phyloP scores from a whole-genome alignment of 371 early-diverging fungal genomes.

The Mortierella sp. region DNA sequence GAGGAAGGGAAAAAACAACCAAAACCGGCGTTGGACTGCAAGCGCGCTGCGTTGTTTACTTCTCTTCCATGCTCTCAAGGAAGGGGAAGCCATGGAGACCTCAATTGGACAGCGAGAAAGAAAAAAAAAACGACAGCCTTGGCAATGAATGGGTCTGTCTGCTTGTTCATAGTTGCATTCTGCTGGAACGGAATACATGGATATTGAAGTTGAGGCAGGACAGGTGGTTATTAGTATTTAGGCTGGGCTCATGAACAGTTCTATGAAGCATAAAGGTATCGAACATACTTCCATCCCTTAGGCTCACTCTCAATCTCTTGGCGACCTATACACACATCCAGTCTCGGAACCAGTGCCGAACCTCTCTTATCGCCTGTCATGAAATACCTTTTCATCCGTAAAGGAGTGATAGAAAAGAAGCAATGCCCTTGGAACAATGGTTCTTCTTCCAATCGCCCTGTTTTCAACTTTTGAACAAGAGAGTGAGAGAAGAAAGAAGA shows the following conservation, averaged over 20 bases:
- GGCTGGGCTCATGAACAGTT: not conserved
- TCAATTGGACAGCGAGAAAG: not conserved
- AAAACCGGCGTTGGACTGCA: not conserved
- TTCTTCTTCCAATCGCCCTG: not conserved
- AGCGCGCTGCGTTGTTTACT: not conserved
- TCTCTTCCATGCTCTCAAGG: conserved; percentile 3
- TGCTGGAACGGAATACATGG: not conserved
- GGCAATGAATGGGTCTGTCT: not conserved
- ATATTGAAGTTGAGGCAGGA: not conserved
- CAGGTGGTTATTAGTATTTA: not conserved
- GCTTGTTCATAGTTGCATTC: not conserved
- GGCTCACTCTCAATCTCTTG: not conserved
- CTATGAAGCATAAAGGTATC: not conserved
- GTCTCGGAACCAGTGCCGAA: conserved; percentile 1
- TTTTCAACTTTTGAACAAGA: not conserved
- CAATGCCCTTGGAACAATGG: not conserved
- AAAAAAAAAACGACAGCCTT: not conserved
- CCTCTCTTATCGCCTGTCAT: not conserved
- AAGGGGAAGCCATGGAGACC: not conserved
- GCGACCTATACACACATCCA: too few species aligned
- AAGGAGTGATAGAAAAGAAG: not conserved
- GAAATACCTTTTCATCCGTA: not conserved
- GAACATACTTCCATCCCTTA: not conserved
- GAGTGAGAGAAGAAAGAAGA: too few species aligned
- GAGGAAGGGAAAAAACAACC: not conserved